Percentiles rank a stretch among this genome's conserved stretches.
Evolutionary conservation across 495 filamentous ascomycete genomes (phyloP).

Genomic region (Pyrenula massariospora): DNA sequence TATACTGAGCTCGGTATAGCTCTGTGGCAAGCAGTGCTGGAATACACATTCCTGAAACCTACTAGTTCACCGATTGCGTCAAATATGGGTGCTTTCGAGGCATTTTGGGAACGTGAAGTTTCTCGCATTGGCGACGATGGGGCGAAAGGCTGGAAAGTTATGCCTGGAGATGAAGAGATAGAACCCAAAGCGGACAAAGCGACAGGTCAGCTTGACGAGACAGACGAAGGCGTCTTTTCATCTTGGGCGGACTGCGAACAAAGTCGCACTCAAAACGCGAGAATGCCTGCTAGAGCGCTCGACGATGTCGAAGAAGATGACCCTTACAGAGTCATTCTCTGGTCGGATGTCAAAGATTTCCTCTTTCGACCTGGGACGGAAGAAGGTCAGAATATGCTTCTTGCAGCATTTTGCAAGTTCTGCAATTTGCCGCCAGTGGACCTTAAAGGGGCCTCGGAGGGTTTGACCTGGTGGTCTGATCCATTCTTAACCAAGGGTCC

Average conservation of each 20-base stretch:
- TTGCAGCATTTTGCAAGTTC: constrained; percentile 61
- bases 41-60: constrained; percentile 56
- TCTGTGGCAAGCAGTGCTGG: constrained; percentile 74
- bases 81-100: constrained; percentile 37
- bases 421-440: constrained; percentile 48
- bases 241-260: constrained; percentile 55
- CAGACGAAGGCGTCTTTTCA: constrained; percentile 23
- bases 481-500: not conserved
- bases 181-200: constrained; percentile 21
- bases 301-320: constrained; percentile 62
- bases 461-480: not conserved
- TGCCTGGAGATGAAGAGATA: constrained; percentile 22
- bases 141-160: constrained; percentile 54
- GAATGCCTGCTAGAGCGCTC: constrained; percentile 53
- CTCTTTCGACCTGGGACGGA: constrained; percentile 39
- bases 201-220: constrained; percentile 5
- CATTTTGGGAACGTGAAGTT: constrained; percentile 83
- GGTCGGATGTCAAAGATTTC: constrained; percentile 58
- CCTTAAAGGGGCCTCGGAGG: not conserved
- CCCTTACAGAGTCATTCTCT: constrained; percentile 66
- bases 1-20: constrained; percentile 67
- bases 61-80: constrained; percentile 2
- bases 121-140: constrained; percentile 65
- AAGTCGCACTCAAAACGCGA: constrained; percentile 28
- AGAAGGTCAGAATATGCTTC: constrained; percentile 24